Evolutionary conservation across 192 early-diverging fungal genomes (phyloP), one percentile per base, ranked within the genome.

Genomic region (Phlyctochytrium bullatum): DNA sequence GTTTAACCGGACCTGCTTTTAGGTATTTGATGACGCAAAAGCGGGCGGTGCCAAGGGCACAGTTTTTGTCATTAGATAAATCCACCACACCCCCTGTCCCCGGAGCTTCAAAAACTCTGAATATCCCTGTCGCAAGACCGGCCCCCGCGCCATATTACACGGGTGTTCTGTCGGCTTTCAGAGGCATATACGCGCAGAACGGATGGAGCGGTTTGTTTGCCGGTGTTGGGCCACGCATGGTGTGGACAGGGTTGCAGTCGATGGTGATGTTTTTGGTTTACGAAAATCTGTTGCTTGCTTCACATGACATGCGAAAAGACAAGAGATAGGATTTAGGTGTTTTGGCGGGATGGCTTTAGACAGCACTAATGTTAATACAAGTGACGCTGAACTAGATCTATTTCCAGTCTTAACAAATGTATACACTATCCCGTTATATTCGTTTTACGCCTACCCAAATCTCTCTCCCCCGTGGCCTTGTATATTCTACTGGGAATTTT

Each of bases 221-320:
- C 65, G 93, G 95, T 29, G 86, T 88, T 60, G 84, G 85, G 60
- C 90, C 92, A 0, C 79, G 91, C 0, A 93, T 92, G 87, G 74
- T 88, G 69, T 85, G 95, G 62, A 91, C 93, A 12, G 93, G 89
- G 54, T 65, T 83, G 63, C 89, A 91, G 72, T 81, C 78, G 54
- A 83, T 82, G 2, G 65, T 86, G 52, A 89, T 91, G 89, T 91
- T 91, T 86, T 77, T 88, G n/a, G 73, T 90, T 35, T 88, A 86
- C 65, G 88, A 90, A 61, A 80, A 83, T 29, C 35, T 65, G 27
- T 3, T 62, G 36, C 6, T 6, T 47, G 40, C 40, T 6, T 6
- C 20, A 20, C 6, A 47, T 20, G 20, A 6, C 6, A 47, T 47
- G 40, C 6, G 40, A 47, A n/a, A n/a, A n/a, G n/a, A n/a, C n/a